A percentile compares a stretch with the other conserved stretches of the same genome.
These are phyloP conservation scores for Echeveria elegans DNA, from an alignment of 164 flowering plant species.

Conservation along the genomic window DNA sequence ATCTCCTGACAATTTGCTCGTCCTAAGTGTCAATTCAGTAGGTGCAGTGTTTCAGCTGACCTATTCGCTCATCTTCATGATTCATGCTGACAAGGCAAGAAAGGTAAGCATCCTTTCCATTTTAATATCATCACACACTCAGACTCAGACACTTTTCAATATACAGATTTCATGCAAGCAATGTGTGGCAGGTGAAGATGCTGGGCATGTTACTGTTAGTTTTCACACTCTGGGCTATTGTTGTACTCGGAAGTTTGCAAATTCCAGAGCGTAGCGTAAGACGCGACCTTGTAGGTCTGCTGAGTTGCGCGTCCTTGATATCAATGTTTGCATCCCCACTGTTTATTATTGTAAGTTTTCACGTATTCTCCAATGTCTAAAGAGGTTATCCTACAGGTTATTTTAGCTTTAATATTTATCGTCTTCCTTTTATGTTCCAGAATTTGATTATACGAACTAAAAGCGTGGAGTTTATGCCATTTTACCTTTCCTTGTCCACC, in stretches of 20 bases:
- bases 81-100: slow-evolving; percentile 26
- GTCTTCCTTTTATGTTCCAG: slow-evolving; percentile 29
- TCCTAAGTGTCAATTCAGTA: slow-evolving; percentile 42
- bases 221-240: slow-evolving; percentile 21
- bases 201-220: slow-evolving; percentile 27
- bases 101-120: slow-evolving; percentile 25
- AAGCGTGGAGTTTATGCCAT: slow-evolving; percentile 75
- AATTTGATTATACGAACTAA: slow-evolving; percentile 44
- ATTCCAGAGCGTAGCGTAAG: slow-evolving; percentile 19
- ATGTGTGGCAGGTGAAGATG: slow-evolving; percentile 30
- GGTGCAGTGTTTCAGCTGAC: slow-evolving; percentile 49
- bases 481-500: slow-evolving; percentile 54
- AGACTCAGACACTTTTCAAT: background rate
- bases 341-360: slow-evolving; percentile 41
- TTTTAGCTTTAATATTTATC: background rate
- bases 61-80: slow-evolving; percentile 39
- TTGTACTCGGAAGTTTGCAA: slow-evolving; percentile 35
- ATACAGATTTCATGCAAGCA: slow-evolving; percentile 1
- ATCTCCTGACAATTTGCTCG: slow-evolving; percentile 27
- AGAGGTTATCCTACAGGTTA: background rate
- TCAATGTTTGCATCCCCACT: slow-evolving; percentile 70
- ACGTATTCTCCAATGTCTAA: background rate
- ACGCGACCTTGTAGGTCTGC: slow-evolving; percentile 27
- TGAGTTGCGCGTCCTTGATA: slow-evolving; percentile 41
- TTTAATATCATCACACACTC: background rate